A percentile compares a stretch with the other conserved stretches of the same genome.
Conservation (phyloP, 495 filamentous ascomycete species). For the Xylaria scruposa region DNA sequence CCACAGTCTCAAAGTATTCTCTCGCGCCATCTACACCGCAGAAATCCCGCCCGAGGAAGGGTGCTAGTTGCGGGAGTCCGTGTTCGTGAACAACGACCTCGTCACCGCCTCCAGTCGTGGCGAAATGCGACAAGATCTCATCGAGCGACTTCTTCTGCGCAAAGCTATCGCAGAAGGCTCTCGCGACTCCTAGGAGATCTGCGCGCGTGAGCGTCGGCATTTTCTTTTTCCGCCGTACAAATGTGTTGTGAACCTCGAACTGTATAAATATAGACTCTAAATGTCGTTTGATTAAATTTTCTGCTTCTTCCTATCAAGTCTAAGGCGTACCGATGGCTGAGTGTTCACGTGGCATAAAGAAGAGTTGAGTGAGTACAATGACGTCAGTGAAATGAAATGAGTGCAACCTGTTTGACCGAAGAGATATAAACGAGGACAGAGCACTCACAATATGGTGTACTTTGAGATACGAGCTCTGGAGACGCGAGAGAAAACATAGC, state of each 20-base stretch:
- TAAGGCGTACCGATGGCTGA: too few species aligned
- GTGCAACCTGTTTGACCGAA: background rate
- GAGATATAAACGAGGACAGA: background rate
- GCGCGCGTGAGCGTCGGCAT: slow-evolving; percentile 34
- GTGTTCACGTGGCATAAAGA: too few species aligned
- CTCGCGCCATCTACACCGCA: slow-evolving; percentile 53
- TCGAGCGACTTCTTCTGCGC: slow-evolving; percentile 39
- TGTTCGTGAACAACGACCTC: slow-evolving; percentile 58
- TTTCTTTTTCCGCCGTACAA: background rate
- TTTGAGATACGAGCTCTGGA: too few species aligned
- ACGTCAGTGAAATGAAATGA: slow-evolving; percentile 16
- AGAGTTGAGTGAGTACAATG: background rate
- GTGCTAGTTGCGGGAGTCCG: slow-evolving; percentile 57
- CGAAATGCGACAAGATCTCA: slow-evolving; percentile 58
- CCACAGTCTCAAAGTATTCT: slow-evolving; percentile 57
- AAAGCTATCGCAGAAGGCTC: slow-evolving; percentile 57
- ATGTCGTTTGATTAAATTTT: too few species aligned
- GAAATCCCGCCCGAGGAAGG: slow-evolving; percentile 65
- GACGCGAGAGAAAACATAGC: too few species aligned
- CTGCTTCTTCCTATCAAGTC: too few species aligned
- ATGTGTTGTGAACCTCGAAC: background rate
- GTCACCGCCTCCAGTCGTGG: slow-evolving; percentile 6
- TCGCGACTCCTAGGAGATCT: slow-evolving; percentile 51
- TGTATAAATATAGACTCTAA: background rate
- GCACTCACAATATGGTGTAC: too few species aligned